Evolutionary conservation across 2,329 filamentous ascomycete genomes (phyloP), one percentile per base, ranked within the genome.

Genomic region (Graphilbum ipis-grandicollis): DNA sequence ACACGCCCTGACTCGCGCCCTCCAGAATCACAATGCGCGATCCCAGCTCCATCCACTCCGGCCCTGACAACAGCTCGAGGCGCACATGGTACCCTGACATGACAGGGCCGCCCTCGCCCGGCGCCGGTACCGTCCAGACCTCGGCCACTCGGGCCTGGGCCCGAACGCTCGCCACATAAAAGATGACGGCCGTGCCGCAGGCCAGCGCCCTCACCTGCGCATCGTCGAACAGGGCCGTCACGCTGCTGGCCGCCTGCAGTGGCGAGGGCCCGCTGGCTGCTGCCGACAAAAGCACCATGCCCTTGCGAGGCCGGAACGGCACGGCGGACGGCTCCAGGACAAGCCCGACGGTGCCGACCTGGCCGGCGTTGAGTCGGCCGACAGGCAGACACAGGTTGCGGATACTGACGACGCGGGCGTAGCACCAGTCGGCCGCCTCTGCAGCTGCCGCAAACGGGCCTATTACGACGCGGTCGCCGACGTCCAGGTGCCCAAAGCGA

Each of bases 321-420:
- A n/a, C n/a, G n/a, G 34, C 14, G 3, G 33, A 6, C 23, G 56
- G 50, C 23, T 68, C 60, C n/a, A 79, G 66, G 3, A 79, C 66
- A 35, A 96, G 62, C 0, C 86, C 88, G 37, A 98, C 69, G 0
- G 86, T 94, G 1, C 88, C 90, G 6, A 88, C 85, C 56, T 98
- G 88, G 9, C 83, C 84, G 14, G 76, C 67, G 35, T 76, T 67
- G 8, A 96, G 65, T 1, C 68, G 72, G 33, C 74, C 72, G 0
- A 94, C 85, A 0, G 88, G 83, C 3, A 94, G 63, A 5, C 88
- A 74, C 9, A 98, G 63, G 47, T 93, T 93, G 18, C 88, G 78
- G 31, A 94, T 76, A 47, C 86, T 96, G 32, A 82, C 76, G 37
- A 96, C 74, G 31, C 70, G 75, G 6, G 88, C 84, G 19, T 66